Conservation (phyloP, 2,329 filamentous ascomycete species). For the Cercospora zeina region DNA sequence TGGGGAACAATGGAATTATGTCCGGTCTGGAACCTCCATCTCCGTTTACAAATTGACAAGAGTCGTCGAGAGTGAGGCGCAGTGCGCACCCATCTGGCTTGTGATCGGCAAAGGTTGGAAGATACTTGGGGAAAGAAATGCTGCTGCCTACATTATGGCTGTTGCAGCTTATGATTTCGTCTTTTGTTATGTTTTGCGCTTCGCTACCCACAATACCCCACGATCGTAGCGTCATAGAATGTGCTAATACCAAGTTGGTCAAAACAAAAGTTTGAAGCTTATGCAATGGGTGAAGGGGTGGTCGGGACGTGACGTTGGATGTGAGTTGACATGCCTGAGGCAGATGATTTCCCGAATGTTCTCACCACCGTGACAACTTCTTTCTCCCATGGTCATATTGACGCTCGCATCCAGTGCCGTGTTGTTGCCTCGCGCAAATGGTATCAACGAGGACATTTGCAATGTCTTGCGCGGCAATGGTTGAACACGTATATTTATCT, state of each 20-base stretch:
- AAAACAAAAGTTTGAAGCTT: neutral
- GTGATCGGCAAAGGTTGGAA: neutral
- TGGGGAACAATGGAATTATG: neutral
- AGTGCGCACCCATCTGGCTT: neutral
- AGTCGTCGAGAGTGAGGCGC: neutral
- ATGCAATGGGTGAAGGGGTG: neutral
- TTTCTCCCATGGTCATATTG: no score
- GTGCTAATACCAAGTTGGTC: slow-evolving; percentile 2
- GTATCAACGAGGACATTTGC: no score
- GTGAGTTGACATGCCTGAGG: neutral
- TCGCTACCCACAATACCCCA: slow-evolving; percentile 6
- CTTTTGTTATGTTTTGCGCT: slow-evolving; percentile 2
- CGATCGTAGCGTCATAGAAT: slow-evolving; percentile 5
- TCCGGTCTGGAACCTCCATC: neutral
- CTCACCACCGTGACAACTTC: neutral
- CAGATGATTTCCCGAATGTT: neutral
- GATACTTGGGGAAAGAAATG: neutral
- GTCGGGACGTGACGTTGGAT: slow-evolving; percentile 1
- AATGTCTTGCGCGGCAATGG: no score
- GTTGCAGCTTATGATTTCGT: neutral
- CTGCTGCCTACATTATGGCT: slow-evolving; percentile 1
- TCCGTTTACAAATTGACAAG: neutral
- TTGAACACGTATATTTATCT: no score
- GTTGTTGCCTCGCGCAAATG: neutral
- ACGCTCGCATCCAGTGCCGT: no score